These are phyloP conservation scores for Cercospora citrullina DNA, from an alignment of 2,329 filamentous ascomycete species.

Conservation along the genomic window DNA sequence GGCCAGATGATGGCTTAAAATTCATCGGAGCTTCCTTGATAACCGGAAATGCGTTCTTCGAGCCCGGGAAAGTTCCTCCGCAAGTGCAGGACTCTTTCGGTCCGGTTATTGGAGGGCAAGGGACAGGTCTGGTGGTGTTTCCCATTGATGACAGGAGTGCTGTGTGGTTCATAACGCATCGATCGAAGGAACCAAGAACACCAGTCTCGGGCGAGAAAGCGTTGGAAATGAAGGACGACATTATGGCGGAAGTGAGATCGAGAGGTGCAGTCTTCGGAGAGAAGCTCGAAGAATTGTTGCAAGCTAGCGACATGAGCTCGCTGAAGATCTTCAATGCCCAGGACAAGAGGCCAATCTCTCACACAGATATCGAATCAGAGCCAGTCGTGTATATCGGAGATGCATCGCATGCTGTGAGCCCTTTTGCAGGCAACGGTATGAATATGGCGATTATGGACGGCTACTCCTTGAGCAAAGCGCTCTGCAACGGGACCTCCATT, in stretches of 20 bases:
- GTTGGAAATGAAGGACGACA: neutral
- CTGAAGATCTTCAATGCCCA: conserved; percentile 45
- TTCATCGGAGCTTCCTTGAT: conserved; percentile 19
- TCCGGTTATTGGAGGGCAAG: conserved; percentile 31
- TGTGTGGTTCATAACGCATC: conserved; percentile 45
- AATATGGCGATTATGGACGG: conserved; percentile 52
- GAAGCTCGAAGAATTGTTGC: conserved; percentile 44
- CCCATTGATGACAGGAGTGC: conserved; percentile 46
- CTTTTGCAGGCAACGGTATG: conserved; percentile 53
- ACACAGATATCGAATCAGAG: conserved; percentile 29
- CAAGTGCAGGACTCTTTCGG: conserved; percentile 24
- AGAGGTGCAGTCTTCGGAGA: neutral
- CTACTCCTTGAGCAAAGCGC: conserved; percentile 48
- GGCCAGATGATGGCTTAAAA: conserved; percentile 12
- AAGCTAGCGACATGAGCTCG: conserved; percentile 43
- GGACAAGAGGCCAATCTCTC: conserved; percentile 50
- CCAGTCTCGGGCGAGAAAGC: neutral
- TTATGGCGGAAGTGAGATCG: neutral
- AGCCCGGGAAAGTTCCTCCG: conserved; percentile 10
- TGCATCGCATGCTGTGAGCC: conserved; percentile 53
- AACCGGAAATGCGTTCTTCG: conserved; percentile 15
- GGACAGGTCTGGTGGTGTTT: conserved; percentile 48
- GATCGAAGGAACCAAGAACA: neutral
- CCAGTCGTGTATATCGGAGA: conserved; percentile 52
- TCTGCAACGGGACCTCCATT: neutral